Conservation (phyloP, 1,139 yeast species). For the Hansenula lynferdii region DNA sequence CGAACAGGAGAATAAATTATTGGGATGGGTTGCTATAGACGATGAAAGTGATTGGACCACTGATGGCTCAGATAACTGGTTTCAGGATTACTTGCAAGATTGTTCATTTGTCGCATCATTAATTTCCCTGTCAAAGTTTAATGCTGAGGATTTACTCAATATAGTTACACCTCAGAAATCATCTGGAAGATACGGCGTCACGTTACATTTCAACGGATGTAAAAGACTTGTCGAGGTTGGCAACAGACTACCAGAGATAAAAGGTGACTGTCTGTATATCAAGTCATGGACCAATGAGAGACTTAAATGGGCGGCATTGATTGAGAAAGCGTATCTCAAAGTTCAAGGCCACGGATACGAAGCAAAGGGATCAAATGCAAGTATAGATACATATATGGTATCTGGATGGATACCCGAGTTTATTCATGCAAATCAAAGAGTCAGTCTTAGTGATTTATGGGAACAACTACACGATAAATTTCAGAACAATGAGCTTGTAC, state of each 20-base stretch:
- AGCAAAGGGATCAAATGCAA: conserved; percentile 73
- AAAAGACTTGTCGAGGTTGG: conserved; percentile 46
- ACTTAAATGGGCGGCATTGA: conserved; percentile 62
- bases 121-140: conserved; percentile 34
- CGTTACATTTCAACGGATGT: conserved; percentile 55
- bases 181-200: conserved; percentile 34
- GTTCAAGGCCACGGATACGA: conserved; percentile 55
- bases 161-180: conserved; percentile 28
- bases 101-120: conserved; percentile 75
- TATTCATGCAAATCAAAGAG: conserved; percentile 24
- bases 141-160: conserved; percentile 14
- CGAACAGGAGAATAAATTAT: conserved; percentile 12
- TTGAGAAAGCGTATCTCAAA: conserved; percentile 74
- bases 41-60: conserved; percentile 21
- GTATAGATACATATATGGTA: conserved; percentile 62
- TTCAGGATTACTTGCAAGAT: conserved; percentile 59
- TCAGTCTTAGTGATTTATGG: conserved; percentile 31
- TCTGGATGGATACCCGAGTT: conserved; percentile 78
- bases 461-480: conserved; percentile 27
- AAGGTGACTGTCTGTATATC: conserved; percentile 25
- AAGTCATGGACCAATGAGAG: conserved; percentile 36
- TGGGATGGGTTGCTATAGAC: conserved; percentile 17
- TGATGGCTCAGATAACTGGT: conserved; percentile 27
- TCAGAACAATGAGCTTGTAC: conserved; percentile 32
- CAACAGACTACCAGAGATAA: conserved; percentile 35